Conservation (phyloP, 331 rosid genomes). For the Cucumis variabilis region DNA sequence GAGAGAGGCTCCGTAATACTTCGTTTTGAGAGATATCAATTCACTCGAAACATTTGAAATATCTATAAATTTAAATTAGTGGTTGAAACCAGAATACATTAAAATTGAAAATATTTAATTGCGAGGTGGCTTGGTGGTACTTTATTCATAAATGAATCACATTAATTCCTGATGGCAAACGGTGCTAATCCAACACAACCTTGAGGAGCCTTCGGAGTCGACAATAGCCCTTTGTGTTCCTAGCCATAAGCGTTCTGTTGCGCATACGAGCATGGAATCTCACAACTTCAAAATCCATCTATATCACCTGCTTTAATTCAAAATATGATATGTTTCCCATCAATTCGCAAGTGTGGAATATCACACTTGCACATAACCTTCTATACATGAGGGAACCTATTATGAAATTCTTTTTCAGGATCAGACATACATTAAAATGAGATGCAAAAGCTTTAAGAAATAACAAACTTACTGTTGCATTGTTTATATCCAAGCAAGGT, state of each 20-base stretch:
- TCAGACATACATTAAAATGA: background rate
- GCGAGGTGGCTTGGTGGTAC: too few species aligned
- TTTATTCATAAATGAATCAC: background rate
- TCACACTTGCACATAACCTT: too few species aligned
- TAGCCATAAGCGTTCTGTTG: background rate
- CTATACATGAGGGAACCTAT: too few species aligned
- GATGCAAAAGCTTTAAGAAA: background rate
- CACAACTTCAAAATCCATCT: slow-evolving; percentile 2
- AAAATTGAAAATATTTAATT: too few species aligned
- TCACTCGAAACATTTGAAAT: too few species aligned
- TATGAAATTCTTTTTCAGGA: too few species aligned
- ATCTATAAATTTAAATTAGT: too few species aligned
- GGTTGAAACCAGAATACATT: too few species aligned
- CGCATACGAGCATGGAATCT: background rate
- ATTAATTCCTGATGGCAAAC: background rate
- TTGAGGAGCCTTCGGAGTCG: background rate
- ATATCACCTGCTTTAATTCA: background rate
- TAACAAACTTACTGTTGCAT: background rate
- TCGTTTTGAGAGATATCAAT: too few species aligned
- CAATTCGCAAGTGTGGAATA: background rate
- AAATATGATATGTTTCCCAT: background rate
- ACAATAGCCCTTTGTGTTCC: background rate
- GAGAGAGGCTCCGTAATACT: too few species aligned
- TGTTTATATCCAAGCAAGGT: background rate
- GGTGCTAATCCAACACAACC: background rate